A percentile compares a stretch with the other conserved stretches of the same genome.
Conservation (phyloP, 768 basidiomycete genomes). For the Galerina sulciceps region DNA sequence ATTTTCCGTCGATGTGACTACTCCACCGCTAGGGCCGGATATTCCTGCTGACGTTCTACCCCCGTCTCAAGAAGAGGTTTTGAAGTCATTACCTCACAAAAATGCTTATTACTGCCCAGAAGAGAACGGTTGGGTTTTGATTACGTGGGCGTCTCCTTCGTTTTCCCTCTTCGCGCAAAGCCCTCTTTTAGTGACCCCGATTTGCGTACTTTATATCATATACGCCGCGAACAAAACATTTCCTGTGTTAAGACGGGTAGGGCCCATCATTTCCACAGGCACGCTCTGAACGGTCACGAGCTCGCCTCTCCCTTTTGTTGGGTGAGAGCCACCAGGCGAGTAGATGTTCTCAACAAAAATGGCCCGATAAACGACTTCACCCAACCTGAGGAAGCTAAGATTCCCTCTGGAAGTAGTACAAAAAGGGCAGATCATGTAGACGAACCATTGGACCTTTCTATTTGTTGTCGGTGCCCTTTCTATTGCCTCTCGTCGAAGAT, state of each 20-base stretch:
- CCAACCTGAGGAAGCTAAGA: constrained; percentile 34
- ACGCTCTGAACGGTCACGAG: constrained; percentile 72
- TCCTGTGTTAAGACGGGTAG: constrained; percentile 62
- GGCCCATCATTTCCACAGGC: constrained; percentile 85
- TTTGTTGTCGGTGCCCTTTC: constrained; percentile 84
- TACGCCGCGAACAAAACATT: constrained; percentile 46
- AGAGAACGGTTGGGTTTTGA: constrained; percentile 83
- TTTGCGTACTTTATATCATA: constrained; percentile 57
- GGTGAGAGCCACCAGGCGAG: constrained; percentile 56
- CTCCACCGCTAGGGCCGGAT: constrained; percentile 20
- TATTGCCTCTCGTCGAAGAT: constrained; percentile 72
- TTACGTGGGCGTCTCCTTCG: constrained; percentile 70
- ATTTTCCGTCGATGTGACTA: constrained; percentile 56
- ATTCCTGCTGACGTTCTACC: constrained; percentile 12
- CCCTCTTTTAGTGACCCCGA: constrained; percentile 47
- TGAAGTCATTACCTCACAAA: constrained; percentile 77
- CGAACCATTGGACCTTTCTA: constrained; percentile 72
- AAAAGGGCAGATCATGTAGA: constrained; percentile 47
- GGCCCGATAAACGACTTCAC: constrained; percentile 51
- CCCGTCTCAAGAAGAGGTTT: constrained; percentile 61
- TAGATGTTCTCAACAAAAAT: constrained; percentile 35
- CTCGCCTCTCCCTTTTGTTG: constrained; percentile 63
- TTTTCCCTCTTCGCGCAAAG: constrained; percentile 65
- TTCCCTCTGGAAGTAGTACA: constrained; percentile 37
- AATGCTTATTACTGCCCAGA: constrained; percentile 83